Conservation (phyloP, 2,329 filamentous ascomycete genomes). For the Aureobasidium leucospermi region DNA sequence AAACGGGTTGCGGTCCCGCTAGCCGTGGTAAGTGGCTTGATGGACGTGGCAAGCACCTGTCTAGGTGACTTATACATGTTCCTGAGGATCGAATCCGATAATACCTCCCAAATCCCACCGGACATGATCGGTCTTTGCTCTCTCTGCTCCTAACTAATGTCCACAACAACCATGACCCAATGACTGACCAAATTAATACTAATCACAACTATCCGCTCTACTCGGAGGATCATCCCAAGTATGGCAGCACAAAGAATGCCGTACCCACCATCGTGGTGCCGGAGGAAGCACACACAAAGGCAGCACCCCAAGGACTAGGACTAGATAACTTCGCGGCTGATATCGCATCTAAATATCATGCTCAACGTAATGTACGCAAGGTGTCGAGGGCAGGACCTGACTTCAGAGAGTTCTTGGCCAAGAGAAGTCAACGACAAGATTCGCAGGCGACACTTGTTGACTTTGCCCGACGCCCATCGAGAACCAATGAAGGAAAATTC, state of each 20-base stretch:
- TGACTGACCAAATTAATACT: conserved; percentile 9
- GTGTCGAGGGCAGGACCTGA: neutral
- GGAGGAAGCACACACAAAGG: conserved; percentile 6
- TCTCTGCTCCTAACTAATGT: neutral
- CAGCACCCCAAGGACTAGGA: neutral
- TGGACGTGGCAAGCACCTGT: neutral
- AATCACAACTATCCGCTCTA: conserved; percentile 11
- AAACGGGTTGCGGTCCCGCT: neutral
- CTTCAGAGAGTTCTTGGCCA: conserved; percentile 3
- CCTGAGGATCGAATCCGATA: neutral
- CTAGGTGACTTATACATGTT: neutral
- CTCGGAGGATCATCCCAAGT: conserved; percentile 14
- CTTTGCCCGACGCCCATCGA: conserved; percentile 2
- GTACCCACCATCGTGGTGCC: neutral
- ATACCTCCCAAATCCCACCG: neutral
- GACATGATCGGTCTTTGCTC: neutral
- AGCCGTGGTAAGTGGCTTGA: neutral
- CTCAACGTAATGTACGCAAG: neutral
- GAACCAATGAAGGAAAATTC: conserved; percentile 6
- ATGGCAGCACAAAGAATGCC: conserved; percentile 4
- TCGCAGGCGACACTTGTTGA: conserved; percentile 11
- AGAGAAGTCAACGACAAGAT: conserved; percentile 1
- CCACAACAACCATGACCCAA: neutral
- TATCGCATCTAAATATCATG: neutral
- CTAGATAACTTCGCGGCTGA: conserved; percentile 10